phyloP scores from a whole-genome alignment of 192 early-diverging fungal species.

The Rhizophagus sp. region DNA sequence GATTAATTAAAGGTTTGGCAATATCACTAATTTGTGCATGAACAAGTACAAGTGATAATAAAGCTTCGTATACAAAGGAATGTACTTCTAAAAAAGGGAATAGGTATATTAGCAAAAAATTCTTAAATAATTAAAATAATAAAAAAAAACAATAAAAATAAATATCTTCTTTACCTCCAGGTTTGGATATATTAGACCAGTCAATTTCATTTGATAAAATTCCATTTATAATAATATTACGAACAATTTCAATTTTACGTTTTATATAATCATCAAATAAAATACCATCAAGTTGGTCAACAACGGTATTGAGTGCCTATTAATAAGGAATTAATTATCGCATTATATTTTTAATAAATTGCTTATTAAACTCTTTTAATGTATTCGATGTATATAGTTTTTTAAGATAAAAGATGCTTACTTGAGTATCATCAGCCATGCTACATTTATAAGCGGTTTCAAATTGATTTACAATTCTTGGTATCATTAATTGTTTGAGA shows the following conservation, averaged over 20 bases:
- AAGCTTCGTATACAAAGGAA: slow-evolving; percentile 82
- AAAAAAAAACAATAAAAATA: background rate
- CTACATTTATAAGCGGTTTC: slow-evolving; percentile 66
- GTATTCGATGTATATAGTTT: no score
- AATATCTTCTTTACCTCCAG: slow-evolving; percentile 60
- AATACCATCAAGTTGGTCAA: slow-evolving; percentile 77
- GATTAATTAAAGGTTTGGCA: slow-evolving; percentile 74
- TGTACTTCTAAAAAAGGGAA: slow-evolving; percentile 68
- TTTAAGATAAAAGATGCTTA: slow-evolving; percentile 28
- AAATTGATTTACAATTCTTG: slow-evolving; percentile 72
- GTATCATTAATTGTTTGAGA: slow-evolving; percentile 69
- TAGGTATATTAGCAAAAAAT: slow-evolving; percentile 4
- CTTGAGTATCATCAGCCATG: slow-evolving; percentile 59
- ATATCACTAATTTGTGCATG: slow-evolving; percentile 90
- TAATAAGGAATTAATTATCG: background rate
- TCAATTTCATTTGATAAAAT: slow-evolving; percentile 87
- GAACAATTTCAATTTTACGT: slow-evolving; percentile 67
- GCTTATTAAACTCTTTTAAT: no score
- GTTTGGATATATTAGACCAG: slow-evolving; percentile 74
- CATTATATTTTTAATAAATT: no score
- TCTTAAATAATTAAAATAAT: no score
- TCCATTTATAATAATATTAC: slow-evolving; percentile 72
- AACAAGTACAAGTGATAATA: slow-evolving; percentile 83
- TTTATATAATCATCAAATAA: slow-evolving; percentile 87
- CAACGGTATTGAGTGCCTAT: slow-evolving; percentile 67